Conservation (phyloP, 805 yeast species). For the Kazachstania viticola region DNA sequence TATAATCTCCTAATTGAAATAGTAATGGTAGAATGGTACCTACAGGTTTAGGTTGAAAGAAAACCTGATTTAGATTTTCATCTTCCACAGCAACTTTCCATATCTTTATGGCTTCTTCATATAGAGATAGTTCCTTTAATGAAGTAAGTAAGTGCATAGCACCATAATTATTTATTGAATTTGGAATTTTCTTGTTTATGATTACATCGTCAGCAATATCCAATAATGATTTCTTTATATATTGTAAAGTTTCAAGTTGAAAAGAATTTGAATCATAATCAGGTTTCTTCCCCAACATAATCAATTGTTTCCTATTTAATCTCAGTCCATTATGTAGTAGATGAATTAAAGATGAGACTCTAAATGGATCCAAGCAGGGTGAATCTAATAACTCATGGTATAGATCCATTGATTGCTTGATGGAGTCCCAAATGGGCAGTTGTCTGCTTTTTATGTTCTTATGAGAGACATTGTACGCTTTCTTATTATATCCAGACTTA, state of each 20-base stretch:
- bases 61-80: conserved; percentile 19
- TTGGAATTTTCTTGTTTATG: conserved; percentile 26
- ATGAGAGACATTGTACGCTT: too few relatives aligned
- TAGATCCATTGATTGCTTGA: conserved; percentile 35
- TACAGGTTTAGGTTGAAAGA: conserved; percentile 49
- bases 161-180: conserved; percentile 34
- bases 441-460: too few relatives aligned
- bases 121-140: conserved; percentile 43
- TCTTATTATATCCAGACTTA: too few relatives aligned
- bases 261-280: conserved; percentile 47
- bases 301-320: conserved; percentile 38
- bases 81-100: conserved; percentile 40
- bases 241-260: conserved; percentile 35
- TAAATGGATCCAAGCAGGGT: conserved; percentile 31
- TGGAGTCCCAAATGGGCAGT: conserved; percentile 36
- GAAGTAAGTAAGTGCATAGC: conserved; percentile 42
- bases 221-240: conserved; percentile 35
- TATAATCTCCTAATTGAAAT: conserved; percentile 38
- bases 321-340: conserved; percentile 40
- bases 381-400: conserved; percentile 34
- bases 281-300: conserved; percentile 41
- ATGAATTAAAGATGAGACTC: conserved; percentile 36
- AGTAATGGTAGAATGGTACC: conserved; percentile 59
- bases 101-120: conserved; percentile 47
- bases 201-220: conserved; percentile 37